Percentiles rank a stretch among this genome's conserved stretches.
Evolutionary conservation across 2,329 filamentous ascomycete species (phyloP).

Genomic region (Venturia effusa): DNA sequence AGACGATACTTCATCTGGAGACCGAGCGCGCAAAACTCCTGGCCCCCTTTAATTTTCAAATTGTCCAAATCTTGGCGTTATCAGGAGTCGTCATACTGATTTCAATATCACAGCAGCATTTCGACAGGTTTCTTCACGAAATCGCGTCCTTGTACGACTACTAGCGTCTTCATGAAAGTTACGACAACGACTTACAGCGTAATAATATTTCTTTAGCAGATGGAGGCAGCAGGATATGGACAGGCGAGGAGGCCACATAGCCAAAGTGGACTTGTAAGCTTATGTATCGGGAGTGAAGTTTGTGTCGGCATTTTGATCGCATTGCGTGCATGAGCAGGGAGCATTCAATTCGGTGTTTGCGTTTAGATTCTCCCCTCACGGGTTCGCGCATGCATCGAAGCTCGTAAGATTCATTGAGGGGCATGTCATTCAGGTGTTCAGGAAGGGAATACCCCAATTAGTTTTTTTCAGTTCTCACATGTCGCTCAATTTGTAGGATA

Average conservation of each 20-base stretch:
- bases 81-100: no score
- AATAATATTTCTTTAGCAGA: background rate
- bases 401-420: background rate
- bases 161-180: background rate
- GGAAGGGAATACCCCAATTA: background rate
- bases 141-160: background rate
- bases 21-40: background rate
- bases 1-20: no score
- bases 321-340: background rate
- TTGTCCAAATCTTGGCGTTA: no score
- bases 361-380: conserved; percentile 2
- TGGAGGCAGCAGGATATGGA: background rate
- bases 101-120: no score
- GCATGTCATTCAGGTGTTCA: background rate
- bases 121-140: background rate
- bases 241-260: background rate
- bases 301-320: background rate
- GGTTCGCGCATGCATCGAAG: background rate
- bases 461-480: background rate
- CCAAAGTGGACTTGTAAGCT: background rate
- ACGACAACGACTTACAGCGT: background rate
- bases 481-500: background rate
- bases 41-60: no score
- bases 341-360: background rate
- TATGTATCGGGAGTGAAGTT: background rate